Percentiles rank a stretch among this genome's conserved stretches.
phyloP scores from a whole-genome alignment of 2,329 filamentous ascomycete species.

The Trichoderma sp. region DNA sequence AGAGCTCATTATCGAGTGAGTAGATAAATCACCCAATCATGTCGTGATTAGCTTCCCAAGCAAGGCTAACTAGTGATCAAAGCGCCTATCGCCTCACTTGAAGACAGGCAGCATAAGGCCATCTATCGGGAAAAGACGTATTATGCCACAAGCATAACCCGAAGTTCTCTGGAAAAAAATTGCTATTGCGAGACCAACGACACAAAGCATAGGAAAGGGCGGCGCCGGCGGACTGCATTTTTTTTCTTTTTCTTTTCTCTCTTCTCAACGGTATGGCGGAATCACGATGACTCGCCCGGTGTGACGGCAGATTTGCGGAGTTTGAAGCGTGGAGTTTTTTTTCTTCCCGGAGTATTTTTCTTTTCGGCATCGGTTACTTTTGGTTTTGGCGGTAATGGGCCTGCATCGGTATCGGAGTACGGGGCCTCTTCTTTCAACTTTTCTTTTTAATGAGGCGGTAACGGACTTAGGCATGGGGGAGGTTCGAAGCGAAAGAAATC shows the following conservation, averaged over 20 bases:
- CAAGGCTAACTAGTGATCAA: constrained; percentile 3
- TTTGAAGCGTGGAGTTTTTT: constrained; percentile 25
- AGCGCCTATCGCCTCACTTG: constrained; percentile 27
- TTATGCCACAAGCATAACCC: neutral
- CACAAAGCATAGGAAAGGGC: constrained; percentile 1
- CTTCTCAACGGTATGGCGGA: constrained; percentile 2
- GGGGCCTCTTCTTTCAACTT: neutral
- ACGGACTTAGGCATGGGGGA: constrained; percentile 1
- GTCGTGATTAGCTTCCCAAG: neutral
- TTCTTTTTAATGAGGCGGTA: neutral
- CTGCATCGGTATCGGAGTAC: constrained; percentile 17
- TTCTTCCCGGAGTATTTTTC: neutral
- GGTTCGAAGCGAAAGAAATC: neutral
- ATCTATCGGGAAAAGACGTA: neutral
- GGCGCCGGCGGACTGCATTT: constrained; percentile 1
- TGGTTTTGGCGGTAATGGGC: constrained; percentile 4
- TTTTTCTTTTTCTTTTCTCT: neutral
- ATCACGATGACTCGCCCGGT: neutral
- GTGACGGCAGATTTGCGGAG: constrained; percentile 19
- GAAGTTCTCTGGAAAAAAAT: neutral
- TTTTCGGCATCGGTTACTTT: constrained; percentile 1
- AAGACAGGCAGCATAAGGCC: neutral
- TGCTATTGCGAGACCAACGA: neutral
- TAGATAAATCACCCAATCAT: constrained; percentile 16
- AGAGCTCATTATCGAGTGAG: constrained; percentile 50